These are phyloP conservation scores for Striga asiatica DNA, from an alignment of 257 asterid genomes.

Conservation along the genomic window DNA sequence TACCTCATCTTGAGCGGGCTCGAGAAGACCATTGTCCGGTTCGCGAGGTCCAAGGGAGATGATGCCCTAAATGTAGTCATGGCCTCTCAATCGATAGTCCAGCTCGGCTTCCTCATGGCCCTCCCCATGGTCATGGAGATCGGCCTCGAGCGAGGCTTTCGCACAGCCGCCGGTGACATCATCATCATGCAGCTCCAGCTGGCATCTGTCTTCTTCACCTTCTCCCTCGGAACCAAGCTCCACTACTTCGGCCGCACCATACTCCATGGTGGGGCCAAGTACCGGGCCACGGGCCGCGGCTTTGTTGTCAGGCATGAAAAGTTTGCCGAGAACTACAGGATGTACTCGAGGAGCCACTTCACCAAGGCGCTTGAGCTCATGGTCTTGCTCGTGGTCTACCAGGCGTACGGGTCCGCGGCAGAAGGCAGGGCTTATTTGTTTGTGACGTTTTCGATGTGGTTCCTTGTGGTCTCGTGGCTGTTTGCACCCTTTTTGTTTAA, in stretches of 20 bases:
- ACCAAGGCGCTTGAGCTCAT: slow-evolving; percentile 75
- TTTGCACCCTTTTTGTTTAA: slow-evolving; percentile 88
- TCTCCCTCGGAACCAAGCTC: slow-evolving; percentile 88
- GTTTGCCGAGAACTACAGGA: slow-evolving; percentile 83
- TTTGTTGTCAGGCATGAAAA: slow-evolving; percentile 88
- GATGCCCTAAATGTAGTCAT: slow-evolving; percentile 68
- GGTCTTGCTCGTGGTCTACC: slow-evolving; percentile 59
- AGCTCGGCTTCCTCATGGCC: slow-evolving; percentile 77
- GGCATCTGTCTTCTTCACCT: slow-evolving; percentile 86
- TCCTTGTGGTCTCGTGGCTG: slow-evolving; percentile 75
- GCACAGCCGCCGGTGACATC: slow-evolving; percentile 72
- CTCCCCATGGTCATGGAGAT: slow-evolving; percentile 98
- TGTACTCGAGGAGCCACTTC: slow-evolving; percentile 94
- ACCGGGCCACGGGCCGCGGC: slow-evolving; percentile 98
- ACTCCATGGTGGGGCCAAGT: slow-evolving; percentile 89
- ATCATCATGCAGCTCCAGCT: slow-evolving; percentile 90
- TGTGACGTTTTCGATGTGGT: slow-evolving; percentile 69
- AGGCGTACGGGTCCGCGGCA: slow-evolving; percentile 43
- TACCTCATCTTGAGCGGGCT: slow-evolving; percentile 85
- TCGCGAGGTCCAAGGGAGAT: slow-evolving; percentile 57
- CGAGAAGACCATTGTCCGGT: slow-evolving; percentile 61
- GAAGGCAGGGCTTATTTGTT: slow-evolving; percentile 21
- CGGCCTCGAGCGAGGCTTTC: slow-evolving; percentile 86
- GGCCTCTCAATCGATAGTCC: slow-evolving; percentile 87
- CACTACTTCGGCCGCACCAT: slow-evolving; percentile 92